Evolutionary conservation across 2,329 filamentous ascomycete species (phyloP), one percentile per base, ranked within the genome.

Genomic region (Diaporthe nobilis): DNA sequence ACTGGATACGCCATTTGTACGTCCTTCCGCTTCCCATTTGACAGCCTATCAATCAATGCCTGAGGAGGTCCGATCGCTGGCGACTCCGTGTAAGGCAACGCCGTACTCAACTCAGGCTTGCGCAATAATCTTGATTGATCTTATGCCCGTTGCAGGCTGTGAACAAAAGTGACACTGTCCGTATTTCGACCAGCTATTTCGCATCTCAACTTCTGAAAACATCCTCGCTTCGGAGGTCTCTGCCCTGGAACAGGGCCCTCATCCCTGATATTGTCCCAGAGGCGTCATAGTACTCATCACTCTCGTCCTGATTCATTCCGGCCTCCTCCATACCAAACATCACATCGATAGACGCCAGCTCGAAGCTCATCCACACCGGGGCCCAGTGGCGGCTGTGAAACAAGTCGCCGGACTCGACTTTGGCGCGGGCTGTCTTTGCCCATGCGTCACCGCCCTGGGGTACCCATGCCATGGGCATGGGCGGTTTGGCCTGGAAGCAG

Each of bases 381-480:
- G 17, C 12, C 61, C 61, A 65, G 25, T 31, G 7, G 17, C 25
- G 25, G 61, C 61, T 65, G 6, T 65, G 25, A 34, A 65, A 65
- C 61, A 65, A 65, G 61, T 65, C 42, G 25, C 61, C 61, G 20
- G 61, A 31, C 25, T 65, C 17, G 3, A 49, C 42, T 17, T 65
- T 47, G 1, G 15, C 17, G 20, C 25, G 25, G 42, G 61, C 15
- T 0, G 61, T 65, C 17, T 47, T 49, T 10, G 61, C 39, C 42
- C 61, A 65, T 15, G 42, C 61, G 28, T 49, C n/a, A 20, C 15
- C 61, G 9, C 15, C 39, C 39, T 47, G 17, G 8, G 61, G 61
- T 9, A 20, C 25, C 61, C 61, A 65, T 7, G 25, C 61, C 61
- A 65, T 65, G 25, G 61, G 61, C 61, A 22, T 47, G 61, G 61